Percentiles rank a stretch among this genome's conserved stretches.
phyloP scores from a whole-genome alignment of 495 filamentous ascomycete genomes.

The Cercophora scortea region DNA sequence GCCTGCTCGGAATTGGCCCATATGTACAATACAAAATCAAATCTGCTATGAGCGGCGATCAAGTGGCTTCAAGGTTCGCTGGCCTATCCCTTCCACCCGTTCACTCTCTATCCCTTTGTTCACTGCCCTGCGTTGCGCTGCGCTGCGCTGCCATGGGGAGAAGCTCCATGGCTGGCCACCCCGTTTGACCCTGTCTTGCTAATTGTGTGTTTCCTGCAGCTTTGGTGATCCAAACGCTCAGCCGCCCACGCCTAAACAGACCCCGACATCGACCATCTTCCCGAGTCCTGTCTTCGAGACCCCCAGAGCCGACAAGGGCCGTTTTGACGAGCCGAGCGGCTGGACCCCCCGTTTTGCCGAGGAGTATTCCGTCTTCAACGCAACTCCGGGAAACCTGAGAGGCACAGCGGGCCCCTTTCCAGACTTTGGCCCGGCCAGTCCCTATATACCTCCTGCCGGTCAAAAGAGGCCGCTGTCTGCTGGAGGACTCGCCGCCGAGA shows the following conservation, averaged over 20 bases:
- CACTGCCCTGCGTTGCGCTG: too few species aligned
- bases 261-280: constrained; percentile 57
- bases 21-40: constrained; percentile 18
- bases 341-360: constrained; percentile 51
- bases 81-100: constrained; percentile 2
- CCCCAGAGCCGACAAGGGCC: constrained; percentile 44
- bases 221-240: constrained; percentile 73
- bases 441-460: constrained; percentile 19
- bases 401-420: constrained; percentile 31
- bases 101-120: not conserved
- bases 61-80: constrained; percentile 62
- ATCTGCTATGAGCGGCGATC: constrained; percentile 70
- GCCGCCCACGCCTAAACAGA: constrained; percentile 70
- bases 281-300: constrained; percentile 59
- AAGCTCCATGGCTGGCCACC: too few species aligned
- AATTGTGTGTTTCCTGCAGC: constrained; percentile 36
- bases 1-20: constrained; percentile 7
- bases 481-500: constrained; percentile 33
- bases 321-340: constrained; percentile 39
- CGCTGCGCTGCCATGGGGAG: too few species aligned
- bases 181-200: constrained; percentile 6
- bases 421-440: constrained; percentile 27
- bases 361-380: constrained; percentile 51
- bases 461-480: constrained; percentile 35
- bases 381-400: constrained; percentile 44